A percentile compares a stretch with the other conserved stretches of the same genome.
These are phyloP conservation scores for Jasminum sambac DNA, from an alignment of 257 asterid genomes.

Conservation along the genomic window DNA sequence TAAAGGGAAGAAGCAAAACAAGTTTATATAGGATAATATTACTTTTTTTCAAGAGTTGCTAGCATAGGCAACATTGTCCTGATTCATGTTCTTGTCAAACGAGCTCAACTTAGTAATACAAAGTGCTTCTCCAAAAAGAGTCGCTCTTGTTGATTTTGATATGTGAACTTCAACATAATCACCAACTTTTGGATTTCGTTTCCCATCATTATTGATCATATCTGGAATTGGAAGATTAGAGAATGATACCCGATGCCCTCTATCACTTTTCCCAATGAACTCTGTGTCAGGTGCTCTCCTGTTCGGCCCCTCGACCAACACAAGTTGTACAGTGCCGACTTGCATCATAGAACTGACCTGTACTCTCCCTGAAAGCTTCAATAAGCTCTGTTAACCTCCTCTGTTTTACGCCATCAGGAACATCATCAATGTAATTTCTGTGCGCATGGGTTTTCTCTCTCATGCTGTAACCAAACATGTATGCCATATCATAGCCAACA, in stretches of 20 bases:
- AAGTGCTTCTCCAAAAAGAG: conserved; percentile 80
- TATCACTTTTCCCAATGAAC: conserved; percentile 89
- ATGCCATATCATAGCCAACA: conserved; percentile 93
- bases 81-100: conserved; percentile 43
- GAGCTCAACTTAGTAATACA: conserved; percentile 70
- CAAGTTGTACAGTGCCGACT: conserved; percentile 79
- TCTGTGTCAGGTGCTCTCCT: conserved; percentile 89
- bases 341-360: conserved; percentile 80
- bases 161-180: conserved; percentile 80
- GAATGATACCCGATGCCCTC: conserved; percentile 89
- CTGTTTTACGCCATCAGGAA: conserved; percentile 78
- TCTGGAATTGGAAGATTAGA: conserved; percentile 54
- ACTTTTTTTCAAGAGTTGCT: conserved; percentile 36
- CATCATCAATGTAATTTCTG: conserved; percentile 82
- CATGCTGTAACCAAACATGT: conserved; percentile 99
- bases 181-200: conserved; percentile 64
- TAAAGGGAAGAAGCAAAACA: too few species aligned
- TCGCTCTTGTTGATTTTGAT: conserved; percentile 67
- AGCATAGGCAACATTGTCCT: conserved; percentile 49
- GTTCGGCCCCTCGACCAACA: conserved; percentile 93
- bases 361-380: conserved; percentile 75
- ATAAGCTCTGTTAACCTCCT: conserved; percentile 87
- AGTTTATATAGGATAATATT: too few species aligned
- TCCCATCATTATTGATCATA: conserved; percentile 45
- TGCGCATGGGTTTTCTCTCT: conserved; percentile 99